A percentile compares a stretch with the other conserved stretches of the same genome.
Evolutionary conservation across 805 yeast genomes (phyloP).

Genomic region (Torulaspora gathmanii): DNA sequence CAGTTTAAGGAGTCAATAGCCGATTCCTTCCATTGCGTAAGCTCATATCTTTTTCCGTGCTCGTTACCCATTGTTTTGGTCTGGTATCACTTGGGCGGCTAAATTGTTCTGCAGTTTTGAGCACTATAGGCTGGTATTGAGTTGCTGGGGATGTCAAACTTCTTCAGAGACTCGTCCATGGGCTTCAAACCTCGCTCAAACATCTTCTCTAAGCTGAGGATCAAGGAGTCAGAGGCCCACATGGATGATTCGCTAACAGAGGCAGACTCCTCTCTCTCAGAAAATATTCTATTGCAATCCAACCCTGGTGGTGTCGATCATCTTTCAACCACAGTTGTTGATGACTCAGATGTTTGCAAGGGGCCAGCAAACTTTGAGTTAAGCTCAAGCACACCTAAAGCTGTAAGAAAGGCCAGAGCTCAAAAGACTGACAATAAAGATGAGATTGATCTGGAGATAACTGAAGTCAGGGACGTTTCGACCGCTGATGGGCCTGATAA

Average conservation of each 20-base stretch:
- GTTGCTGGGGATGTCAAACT: conserved; percentile 28
- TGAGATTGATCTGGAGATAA: conserved; percentile 36
- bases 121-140: neutral
- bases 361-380: conserved; percentile 1
- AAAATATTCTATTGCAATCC: conserved; percentile 15
- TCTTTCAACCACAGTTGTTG: conserved; percentile 6
- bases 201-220: conserved; percentile 30
- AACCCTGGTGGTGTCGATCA: conserved; percentile 2
- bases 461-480: conserved; percentile 37
- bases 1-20: neutral
- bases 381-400: conserved; percentile 17
- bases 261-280: conserved; percentile 22
- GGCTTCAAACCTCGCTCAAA: conserved; percentile 35
- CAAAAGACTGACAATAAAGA: conserved; percentile 24
- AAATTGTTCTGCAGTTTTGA: conserved; percentile 2
- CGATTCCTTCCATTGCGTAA: neutral
- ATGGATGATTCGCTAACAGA: conserved; percentile 10
- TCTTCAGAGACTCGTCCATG: conserved; percentile 31
- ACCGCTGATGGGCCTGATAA: neutral
- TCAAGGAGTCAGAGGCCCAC: conserved; percentile 18
- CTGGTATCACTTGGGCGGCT: conserved; percentile 22
- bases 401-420: conserved; percentile 3
- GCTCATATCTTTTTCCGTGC: neutral
- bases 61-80: neutral
- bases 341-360: conserved; percentile 1